Evolutionary conservation across 2,329 filamentous ascomycete genomes (phyloP).

Genomic region (Aspergillus candidus): DNA sequence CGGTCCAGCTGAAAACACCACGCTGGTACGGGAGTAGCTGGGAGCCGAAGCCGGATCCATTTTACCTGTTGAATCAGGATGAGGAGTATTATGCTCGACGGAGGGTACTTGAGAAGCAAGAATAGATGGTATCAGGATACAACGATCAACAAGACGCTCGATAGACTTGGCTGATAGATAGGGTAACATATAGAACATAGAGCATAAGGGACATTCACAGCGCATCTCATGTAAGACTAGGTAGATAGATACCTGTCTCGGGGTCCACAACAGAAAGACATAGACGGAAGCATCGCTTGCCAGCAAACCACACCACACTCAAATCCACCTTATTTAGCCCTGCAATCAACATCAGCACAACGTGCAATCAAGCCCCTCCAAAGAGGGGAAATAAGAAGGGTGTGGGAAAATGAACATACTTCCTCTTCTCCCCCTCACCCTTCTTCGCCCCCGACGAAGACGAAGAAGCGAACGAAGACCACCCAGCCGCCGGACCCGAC

Average conservation of each 20-base stretch:
- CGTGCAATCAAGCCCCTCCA: no score
- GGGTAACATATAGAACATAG: not conserved
- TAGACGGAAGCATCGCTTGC: no score
- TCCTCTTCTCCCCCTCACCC: constrained; percentile 21
- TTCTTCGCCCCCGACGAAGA: constrained; percentile 4
- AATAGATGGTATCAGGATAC: no score
- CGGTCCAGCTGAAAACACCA: constrained; percentile 26
- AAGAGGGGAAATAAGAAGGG: not conserved
- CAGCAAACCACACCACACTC: no score
- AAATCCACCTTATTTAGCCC: no score
- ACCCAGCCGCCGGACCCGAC: constrained; percentile 14
- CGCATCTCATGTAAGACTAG: no score
- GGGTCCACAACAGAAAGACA: no score
- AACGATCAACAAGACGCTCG: no score
- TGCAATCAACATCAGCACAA: not conserved
- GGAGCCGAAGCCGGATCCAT: constrained; percentile 29
- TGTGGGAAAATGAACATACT: constrained; percentile 13
- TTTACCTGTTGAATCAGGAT: constrained; percentile 29
- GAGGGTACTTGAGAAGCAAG: not conserved
- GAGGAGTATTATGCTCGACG: constrained; percentile 20
- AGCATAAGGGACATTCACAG: not conserved
- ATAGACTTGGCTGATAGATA: not conserved
- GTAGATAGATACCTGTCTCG: no score
- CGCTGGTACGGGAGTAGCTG: constrained; percentile 30
- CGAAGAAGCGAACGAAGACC: no score